These are phyloP conservation scores for Plasmopara viticola DNA, from an alignment of 352 stramenopile genomes.

Conservation along the genomic window DNA sequence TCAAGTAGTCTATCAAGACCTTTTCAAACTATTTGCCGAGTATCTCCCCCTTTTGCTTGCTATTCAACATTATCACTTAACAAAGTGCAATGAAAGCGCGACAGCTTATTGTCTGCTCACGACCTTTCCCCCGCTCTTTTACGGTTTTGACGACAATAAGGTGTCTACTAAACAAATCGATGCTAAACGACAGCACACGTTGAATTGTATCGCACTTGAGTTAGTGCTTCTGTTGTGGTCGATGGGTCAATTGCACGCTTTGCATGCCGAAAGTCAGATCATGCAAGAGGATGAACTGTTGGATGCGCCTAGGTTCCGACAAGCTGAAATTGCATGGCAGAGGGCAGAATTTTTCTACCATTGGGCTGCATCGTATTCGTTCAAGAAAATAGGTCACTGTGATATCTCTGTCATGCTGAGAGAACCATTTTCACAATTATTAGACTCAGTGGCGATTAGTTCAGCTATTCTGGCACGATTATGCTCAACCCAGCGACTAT, in stretches of 20 bases:
- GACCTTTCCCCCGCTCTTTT: slow-evolving; percentile 39
- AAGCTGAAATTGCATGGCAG: slow-evolving; percentile 27
- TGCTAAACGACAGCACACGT: slow-evolving; percentile 18
- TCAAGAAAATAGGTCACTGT: neutral
- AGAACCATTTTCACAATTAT: slow-evolving; percentile 14
- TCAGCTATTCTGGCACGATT: slow-evolving; percentile 11
- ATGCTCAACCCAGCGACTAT: slow-evolving; percentile 25
- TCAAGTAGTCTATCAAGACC: slow-evolving; percentile 14
- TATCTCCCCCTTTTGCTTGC: slow-evolving; percentile 41
- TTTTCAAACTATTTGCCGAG: slow-evolving; percentile 32
- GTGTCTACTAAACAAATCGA: slow-evolving; percentile 29
- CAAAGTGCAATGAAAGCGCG: neutral
- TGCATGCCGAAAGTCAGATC: slow-evolving; percentile 29
- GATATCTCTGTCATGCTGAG: slow-evolving; percentile 4
- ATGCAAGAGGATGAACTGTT: slow-evolving; percentile 8
- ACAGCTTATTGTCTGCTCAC: slow-evolving; percentile 7
- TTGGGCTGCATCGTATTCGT: slow-evolving; percentile 11
- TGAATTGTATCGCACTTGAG: slow-evolving; percentile 27
- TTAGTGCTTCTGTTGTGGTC: slow-evolving; percentile 29
- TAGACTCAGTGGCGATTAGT: slow-evolving; percentile 8
- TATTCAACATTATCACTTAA: slow-evolving; percentile 27
- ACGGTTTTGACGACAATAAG: slow-evolving; percentile 32
- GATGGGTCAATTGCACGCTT: slow-evolving; percentile 30
- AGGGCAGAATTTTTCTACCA: slow-evolving; percentile 23
- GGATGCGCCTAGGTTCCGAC: slow-evolving; percentile 18